Evolutionary conservation across 768 basidiomycete genomes (phyloP).

Genomic region (Suillus decipiens): DNA sequence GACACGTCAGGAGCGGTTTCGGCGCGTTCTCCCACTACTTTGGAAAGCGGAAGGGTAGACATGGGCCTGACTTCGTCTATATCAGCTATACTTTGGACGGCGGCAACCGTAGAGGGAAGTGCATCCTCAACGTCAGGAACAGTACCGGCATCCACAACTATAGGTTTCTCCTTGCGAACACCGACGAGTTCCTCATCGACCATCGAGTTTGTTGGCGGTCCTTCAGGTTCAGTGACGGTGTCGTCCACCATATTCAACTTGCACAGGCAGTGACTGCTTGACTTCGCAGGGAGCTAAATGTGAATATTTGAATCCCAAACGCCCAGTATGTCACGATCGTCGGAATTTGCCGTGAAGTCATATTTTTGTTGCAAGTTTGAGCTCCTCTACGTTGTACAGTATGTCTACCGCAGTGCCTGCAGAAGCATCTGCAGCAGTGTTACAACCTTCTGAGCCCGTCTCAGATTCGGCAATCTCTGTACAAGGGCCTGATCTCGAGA

Average conservation of each 20-base stretch:
- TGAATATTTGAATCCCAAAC: not conserved
- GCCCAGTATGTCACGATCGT: not conserved
- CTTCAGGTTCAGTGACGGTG: slow-evolving; percentile 28
- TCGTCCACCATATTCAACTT: slow-evolving; percentile 3
- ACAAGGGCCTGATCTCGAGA: slow-evolving; percentile 85
- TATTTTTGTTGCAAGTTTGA: slow-evolving; percentile 2
- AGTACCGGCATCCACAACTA: slow-evolving; percentile 12
- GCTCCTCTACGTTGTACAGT: slow-evolving; percentile 11
- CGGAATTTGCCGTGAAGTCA: slow-evolving; percentile 31
- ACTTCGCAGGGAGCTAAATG: not conserved
- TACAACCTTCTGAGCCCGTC: slow-evolving; percentile 74
- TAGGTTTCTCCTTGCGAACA: slow-evolving; percentile 14
- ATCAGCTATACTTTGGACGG: not conserved
- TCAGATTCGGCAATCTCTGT: slow-evolving; percentile 68
- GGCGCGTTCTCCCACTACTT: not conserved
- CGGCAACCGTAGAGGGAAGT: not conserved
- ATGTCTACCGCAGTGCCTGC: slow-evolving; percentile 43
- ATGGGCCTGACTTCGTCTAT: not conserved
- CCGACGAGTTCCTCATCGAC: slow-evolving; percentile 12
- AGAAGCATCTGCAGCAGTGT: slow-evolving; percentile 71
- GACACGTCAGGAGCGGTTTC: not conserved
- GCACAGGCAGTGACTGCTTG: not conserved
- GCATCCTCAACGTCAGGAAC: not conserved
- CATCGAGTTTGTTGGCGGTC: slow-evolving; percentile 16
- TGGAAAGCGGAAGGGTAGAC: not conserved